Evolutionary conservation across 2,329 filamentous ascomycete genomes (phyloP).

Genomic region (Pseudogymnoascus sp.): DNA sequence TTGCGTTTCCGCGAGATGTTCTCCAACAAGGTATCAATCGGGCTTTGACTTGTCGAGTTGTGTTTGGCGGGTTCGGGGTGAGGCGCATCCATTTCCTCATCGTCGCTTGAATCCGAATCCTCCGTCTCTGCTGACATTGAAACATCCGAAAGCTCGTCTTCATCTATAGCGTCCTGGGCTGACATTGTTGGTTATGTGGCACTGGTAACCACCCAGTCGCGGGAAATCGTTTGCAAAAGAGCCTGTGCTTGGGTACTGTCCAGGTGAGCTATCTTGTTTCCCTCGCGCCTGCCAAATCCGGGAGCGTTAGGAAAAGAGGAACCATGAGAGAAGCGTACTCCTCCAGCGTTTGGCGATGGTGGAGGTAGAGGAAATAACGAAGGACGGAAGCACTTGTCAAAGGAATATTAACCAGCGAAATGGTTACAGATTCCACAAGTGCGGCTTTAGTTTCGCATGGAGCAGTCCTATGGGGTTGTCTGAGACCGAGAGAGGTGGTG

Average conservation of each 20-base stretch:
- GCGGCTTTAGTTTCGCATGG: not conserved
- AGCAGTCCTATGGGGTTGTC: not conserved
- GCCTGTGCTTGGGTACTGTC: not conserved
- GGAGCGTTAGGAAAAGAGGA: not conserved
- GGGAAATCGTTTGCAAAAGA: constrained; percentile 14
- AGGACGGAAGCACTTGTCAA: not conserved
- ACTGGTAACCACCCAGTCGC: constrained; percentile 11
- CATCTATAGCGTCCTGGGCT: constrained; percentile 6
- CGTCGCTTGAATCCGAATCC: not conserved
- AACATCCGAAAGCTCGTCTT: constrained; percentile 11
- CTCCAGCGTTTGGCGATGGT: not conserved
- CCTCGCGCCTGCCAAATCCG: not conserved
- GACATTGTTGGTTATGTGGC: constrained; percentile 12
- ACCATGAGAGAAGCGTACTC: constrained; percentile 9
- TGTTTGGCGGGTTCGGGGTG: not conserved
- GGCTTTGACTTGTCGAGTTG: not conserved
- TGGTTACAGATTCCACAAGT: constrained; percentile 5
- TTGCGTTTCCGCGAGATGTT: constrained; percentile 9
- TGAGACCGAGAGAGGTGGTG: not conserved
- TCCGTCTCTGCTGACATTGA: constrained; percentile 12
- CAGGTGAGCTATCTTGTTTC: not conserved
- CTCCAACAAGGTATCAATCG: not conserved
- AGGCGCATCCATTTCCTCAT: constrained; percentile 9
- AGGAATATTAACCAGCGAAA: not conserved
- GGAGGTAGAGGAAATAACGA: constrained; percentile 1